phyloP scores from a whole-genome alignment of 768 basidiomycete species.

The Mycena floridula region DNA sequence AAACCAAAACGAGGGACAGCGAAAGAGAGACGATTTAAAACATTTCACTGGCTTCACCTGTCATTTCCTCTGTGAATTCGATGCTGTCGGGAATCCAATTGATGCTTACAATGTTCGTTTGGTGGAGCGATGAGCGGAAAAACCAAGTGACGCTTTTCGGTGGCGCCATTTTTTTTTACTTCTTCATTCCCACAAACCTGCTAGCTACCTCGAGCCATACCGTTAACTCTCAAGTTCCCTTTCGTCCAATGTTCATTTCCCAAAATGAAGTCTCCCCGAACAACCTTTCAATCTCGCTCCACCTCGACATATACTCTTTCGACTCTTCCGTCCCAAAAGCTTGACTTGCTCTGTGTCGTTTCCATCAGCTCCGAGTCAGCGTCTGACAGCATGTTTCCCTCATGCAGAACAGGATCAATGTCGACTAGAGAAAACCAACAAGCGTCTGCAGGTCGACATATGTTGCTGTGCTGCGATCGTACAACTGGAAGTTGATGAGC shows the following conservation, averaged over 20 bases:
- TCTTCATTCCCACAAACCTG: too few species aligned
- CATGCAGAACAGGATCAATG: conserved; percentile 36
- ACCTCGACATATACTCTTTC: conserved; percentile 57
- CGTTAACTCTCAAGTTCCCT: conserved; percentile 32
- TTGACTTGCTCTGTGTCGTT: conserved; percentile 40
- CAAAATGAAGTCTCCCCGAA: conserved; percentile 53
- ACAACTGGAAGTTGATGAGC: too few species aligned
- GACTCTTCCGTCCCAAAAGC: conserved; percentile 40
- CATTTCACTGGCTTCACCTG: too few species aligned
- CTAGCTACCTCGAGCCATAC: too few species aligned
- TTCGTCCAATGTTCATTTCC: conserved; percentile 59
- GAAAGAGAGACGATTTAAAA: too few species aligned
- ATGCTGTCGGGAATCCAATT: too few species aligned
- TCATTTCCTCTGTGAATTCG: too few species aligned
- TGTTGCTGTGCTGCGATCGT: conserved; percentile 38
- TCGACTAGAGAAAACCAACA: conserved; percentile 26
- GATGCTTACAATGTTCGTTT: too few species aligned
- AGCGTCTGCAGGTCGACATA: conserved; percentile 35
- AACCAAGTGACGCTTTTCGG: too few species aligned
- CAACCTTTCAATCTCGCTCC: conserved; percentile 45
- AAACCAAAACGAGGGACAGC: too few species aligned
- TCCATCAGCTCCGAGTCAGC: conserved; percentile 29
- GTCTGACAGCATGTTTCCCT: conserved; percentile 36
- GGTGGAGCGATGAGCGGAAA: too few species aligned
- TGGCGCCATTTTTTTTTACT: too few species aligned